Conservation (phyloP, 73 alveolate genomes). For the Durusdinium trenchii region DNA sequence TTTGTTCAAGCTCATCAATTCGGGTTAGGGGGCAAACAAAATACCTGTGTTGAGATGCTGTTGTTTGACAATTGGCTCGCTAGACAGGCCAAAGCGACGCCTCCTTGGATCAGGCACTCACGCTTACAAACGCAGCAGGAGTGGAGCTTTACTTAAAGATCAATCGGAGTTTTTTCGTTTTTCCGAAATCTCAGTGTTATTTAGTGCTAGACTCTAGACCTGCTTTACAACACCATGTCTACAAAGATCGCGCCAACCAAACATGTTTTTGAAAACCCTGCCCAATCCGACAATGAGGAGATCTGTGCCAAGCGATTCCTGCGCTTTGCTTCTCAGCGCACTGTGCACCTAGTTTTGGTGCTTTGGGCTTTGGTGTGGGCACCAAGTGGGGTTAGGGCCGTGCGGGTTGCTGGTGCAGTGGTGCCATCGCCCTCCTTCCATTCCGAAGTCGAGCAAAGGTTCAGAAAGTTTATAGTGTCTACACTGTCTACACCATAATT, state of each 20-base stretch:
- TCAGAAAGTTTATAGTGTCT: no score
- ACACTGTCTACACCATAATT: no score
- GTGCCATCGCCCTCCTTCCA: no score
- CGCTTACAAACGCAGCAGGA: slow-evolving; percentile 92
- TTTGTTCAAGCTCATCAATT: not conserved
- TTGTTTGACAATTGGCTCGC: not conserved
- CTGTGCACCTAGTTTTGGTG: slow-evolving; percentile 16
- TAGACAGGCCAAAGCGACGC: slow-evolving; percentile 19
- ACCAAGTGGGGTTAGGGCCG: no score
- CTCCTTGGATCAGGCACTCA: slow-evolving; percentile 66
- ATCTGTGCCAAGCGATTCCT: slow-evolving; percentile 82
- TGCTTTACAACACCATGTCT: no score
- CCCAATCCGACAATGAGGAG: not conserved
- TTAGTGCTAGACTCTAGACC: no score
- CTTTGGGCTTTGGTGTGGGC: slow-evolving; percentile 52
- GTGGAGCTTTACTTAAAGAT: not conserved
- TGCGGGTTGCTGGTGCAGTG: no score
- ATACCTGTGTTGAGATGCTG: not conserved
- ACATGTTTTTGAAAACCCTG: not conserved
- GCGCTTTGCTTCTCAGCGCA: slow-evolving; percentile 50
- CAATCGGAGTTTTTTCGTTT: not conserved
- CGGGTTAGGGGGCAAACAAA: no score
- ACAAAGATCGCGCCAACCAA: not conserved
- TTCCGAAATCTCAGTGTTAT: no score
- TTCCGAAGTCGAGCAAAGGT: no score